Percentiles rank a stretch among this genome's conserved stretches.
Conservation (phyloP, 75 land plant genomes). For the Selaginella moellendorffii region DNA sequence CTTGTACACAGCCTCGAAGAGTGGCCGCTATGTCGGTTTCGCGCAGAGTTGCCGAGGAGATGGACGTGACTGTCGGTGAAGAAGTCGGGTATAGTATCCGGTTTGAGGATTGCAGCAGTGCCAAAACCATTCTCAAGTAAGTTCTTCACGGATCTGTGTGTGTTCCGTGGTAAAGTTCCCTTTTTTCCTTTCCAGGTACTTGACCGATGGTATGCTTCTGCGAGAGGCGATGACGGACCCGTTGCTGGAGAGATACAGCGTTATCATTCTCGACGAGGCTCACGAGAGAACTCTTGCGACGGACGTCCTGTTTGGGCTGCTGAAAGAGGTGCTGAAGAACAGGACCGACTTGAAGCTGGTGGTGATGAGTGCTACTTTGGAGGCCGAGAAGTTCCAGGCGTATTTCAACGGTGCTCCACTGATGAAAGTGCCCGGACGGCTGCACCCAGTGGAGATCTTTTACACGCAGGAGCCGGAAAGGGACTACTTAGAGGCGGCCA, state of each 20-base stretch:
- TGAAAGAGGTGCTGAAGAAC: constrained; percentile 80
- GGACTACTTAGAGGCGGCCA: constrained; percentile 89
- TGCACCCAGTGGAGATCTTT: constrained; percentile 92
- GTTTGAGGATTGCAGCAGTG: constrained; percentile 93
- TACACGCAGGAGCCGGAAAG: constrained; percentile 89
- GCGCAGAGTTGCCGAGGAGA: constrained; percentile 88
- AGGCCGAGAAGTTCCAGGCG: constrained; percentile 88
- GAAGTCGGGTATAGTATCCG: constrained; percentile 99
- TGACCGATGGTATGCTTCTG: constrained; percentile 98
- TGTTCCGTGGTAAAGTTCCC: background rate
- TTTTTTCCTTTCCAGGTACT: constrained; percentile 31
- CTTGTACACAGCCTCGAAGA: constrained; percentile 92
- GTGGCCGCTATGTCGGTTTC: constrained; percentile 99
- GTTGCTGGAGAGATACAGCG: constrained; percentile 71
- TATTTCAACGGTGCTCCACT: constrained; percentile 83
- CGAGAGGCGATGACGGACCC: constrained; percentile 99
- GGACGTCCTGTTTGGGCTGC: constrained; percentile 85
- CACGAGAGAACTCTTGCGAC: constrained; percentile 95
- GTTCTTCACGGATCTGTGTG: constrained; percentile 3
- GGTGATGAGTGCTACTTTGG: constrained; percentile 96
- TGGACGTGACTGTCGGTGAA: constrained; percentile 97
- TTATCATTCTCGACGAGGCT: constrained; percentile 94
- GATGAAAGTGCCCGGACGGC: constrained; percentile 92
- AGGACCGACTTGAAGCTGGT: constrained; percentile 78
- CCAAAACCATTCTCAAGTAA: constrained; percentile 77